A percentile compares a stretch with the other conserved stretches of the same genome.
phyloP scores from a whole-genome alignment of 2,329 filamentous ascomycete genomes.

The Penicillium sp. region DNA sequence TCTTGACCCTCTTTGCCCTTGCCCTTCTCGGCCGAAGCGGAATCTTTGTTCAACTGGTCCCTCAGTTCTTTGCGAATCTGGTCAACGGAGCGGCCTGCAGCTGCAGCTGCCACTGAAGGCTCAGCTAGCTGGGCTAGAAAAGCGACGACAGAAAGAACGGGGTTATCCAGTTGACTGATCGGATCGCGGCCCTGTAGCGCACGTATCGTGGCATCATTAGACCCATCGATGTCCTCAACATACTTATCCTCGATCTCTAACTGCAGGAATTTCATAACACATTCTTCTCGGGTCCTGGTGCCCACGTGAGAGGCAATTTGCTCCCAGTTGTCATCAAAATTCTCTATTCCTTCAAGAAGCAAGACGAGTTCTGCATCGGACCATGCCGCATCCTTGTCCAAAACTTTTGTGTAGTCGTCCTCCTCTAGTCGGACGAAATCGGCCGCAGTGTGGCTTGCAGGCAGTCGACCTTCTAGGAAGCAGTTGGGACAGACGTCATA shows the following conservation, averaged over 20 bases:
- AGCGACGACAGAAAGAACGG: slow-evolving; percentile 91
- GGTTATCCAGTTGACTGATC: slow-evolving; percentile 90
- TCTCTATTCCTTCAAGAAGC: slow-evolving; percentile 84
- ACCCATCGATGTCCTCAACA: slow-evolving; percentile 67
- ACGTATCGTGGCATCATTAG: slow-evolving; percentile 62
- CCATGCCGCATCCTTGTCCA: slow-evolving; percentile 85
- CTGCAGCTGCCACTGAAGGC: slow-evolving; percentile 82
- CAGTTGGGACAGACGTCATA: slow-evolving; percentile 91
- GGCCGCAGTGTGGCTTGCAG: slow-evolving; percentile 69
- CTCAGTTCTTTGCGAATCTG: slow-evolving; percentile 78
- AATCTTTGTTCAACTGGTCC: slow-evolving; percentile 67
- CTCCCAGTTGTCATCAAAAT: slow-evolving; percentile 94
- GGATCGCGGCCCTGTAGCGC: slow-evolving; percentile 76
- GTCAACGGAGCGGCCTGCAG: slow-evolving; percentile 80
- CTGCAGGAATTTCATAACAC: slow-evolving; percentile 92
- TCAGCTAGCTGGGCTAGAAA: slow-evolving; percentile 91
- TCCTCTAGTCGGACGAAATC: slow-evolving; percentile 91
- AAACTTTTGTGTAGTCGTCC: slow-evolving; percentile 70
- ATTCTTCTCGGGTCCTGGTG: slow-evolving; percentile 89
- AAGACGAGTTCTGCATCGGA: slow-evolving; percentile 84
- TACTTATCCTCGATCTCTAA: slow-evolving; percentile 98
- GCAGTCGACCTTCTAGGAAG: slow-evolving; percentile 78
- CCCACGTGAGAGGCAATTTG: slow-evolving; percentile 89
- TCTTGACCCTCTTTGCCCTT: slow-evolving; percentile 44
- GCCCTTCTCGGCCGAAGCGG: slow-evolving; percentile 41